Percentiles rank a stretch among this genome's conserved stretches.
Evolutionary conservation across 78 protist genomes (phyloP).

Genomic region (Salpingoeca rosetta): DNA sequence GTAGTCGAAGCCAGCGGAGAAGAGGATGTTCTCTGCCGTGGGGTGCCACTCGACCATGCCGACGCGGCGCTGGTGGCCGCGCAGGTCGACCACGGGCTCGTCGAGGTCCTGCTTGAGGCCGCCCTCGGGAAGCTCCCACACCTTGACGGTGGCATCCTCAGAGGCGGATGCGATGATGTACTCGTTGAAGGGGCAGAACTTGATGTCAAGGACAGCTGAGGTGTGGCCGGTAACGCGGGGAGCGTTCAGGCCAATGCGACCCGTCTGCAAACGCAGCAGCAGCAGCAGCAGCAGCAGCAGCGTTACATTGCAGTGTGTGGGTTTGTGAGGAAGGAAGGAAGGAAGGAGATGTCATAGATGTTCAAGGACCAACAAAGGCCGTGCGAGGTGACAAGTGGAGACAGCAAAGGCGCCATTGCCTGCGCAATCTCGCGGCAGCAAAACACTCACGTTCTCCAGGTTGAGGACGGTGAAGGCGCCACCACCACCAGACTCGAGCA

Average conservation of each 20-base stretch:
- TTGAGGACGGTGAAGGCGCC: conserved; percentile 70
- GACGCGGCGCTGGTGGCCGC: conserved; percentile 84
- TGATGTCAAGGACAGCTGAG: conserved; percentile 75
- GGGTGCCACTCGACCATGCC: conserved; percentile 76
- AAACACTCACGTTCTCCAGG: not conserved
- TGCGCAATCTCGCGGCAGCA: too few species aligned
- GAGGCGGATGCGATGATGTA: conserved; percentile 80
- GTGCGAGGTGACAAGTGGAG: too few species aligned
- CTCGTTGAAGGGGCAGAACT: conserved; percentile 89
- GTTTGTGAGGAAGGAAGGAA: too few species aligned
- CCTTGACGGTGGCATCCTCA: conserved; percentile 81
- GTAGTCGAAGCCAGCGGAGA: conserved; percentile 33
- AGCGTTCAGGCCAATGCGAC: conserved; percentile 21
- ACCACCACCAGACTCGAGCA: conserved; percentile 84
- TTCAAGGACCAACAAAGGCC: too few species aligned
- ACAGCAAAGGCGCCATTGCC: too few species aligned
- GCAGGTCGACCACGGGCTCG: conserved; percentile 52
- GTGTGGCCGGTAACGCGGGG: conserved; percentile 81
- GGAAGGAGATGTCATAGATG: too few species aligned
- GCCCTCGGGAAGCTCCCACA: conserved; percentile 87
- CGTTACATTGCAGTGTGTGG: too few species aligned
- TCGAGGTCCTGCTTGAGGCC: conserved; percentile 46
- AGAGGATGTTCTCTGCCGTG: conserved; percentile 79
- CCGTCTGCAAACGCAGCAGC: too few species aligned
- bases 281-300: too few species aligned